Conservation (phyloP, 345 rosid species). For the Citrus trifoliata region DNA sequence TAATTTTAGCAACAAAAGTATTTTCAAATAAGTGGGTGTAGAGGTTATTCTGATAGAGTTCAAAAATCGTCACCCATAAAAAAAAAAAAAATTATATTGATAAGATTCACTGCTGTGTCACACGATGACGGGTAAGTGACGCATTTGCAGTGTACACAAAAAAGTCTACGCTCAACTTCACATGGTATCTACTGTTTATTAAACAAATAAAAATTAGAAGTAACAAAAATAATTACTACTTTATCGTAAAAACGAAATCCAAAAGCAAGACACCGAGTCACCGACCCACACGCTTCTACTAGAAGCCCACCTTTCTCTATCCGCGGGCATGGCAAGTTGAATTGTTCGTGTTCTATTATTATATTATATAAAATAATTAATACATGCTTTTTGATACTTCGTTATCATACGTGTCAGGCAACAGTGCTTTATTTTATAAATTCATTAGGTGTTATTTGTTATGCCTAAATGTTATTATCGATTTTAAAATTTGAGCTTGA, state of each 20-base stretch:
- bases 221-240: background rate
- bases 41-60: too few relatives aligned
- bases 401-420: background rate
- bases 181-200: background rate
- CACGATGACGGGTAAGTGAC: background rate
- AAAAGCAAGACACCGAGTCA: background rate
- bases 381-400: background rate
- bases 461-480: background rate
- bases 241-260: background rate
- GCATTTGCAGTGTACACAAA: background rate
- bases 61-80: too few relatives aligned
- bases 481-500: too few relatives aligned
- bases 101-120: too few relatives aligned
- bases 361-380: background rate
- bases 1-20: too few relatives aligned
- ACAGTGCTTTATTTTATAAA: too few relatives aligned
- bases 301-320: background rate
- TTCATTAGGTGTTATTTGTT: background rate
- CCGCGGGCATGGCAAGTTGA: background rate
- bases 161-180: background rate
- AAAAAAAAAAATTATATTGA: too few relatives aligned
- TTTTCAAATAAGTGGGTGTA: too few relatives aligned
- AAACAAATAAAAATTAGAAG: too few relatives aligned
- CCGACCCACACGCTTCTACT: constrained; percentile 3
- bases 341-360: background rate